These are phyloP conservation scores for Gossypium laxum DNA, from an alignment of 441 rosid genomes.

Conservation along the genomic window DNA sequence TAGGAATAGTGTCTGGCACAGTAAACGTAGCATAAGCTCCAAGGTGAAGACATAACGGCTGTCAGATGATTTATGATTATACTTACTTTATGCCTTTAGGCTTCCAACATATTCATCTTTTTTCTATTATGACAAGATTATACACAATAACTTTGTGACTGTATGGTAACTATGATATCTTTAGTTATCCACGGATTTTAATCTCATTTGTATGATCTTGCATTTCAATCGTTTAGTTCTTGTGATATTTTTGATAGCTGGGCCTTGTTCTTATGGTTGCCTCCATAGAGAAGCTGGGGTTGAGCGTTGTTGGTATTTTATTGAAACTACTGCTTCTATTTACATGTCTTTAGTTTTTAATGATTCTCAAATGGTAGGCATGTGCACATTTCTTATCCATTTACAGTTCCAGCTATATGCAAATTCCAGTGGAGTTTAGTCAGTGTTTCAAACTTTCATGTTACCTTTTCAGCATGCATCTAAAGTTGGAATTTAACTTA, in stretches of 20 bases:
- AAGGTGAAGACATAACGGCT: constrained; percentile 50
- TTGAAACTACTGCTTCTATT: neutral
- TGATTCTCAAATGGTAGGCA: neutral
- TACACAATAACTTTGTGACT: neutral
- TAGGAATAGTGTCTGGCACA: constrained; percentile 46
- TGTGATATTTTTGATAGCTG: neutral
- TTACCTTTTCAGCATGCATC: too few species aligned
- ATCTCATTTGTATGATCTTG: neutral
- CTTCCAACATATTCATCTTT: neutral
- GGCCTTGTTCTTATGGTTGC: neutral
- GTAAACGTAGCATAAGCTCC: constrained; percentile 52
- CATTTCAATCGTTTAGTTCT: neutral
- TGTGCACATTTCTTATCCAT: neutral
- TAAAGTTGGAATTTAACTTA: too few species aligned
- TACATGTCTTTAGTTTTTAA: neutral
- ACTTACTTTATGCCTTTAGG: neutral
- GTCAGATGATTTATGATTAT: neutral
- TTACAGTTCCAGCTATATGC: neutral
- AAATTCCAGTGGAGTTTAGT: neutral
- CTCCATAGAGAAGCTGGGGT: neutral
- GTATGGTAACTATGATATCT: neutral
- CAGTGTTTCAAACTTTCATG: too few species aligned
- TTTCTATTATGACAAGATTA: neutral
- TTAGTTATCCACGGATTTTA: neutral
- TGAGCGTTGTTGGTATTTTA: neutral